phyloP scores from a whole-genome alignment of 2,329 filamentous ascomycete genomes.

The Pestalotiopsis sp. region DNA sequence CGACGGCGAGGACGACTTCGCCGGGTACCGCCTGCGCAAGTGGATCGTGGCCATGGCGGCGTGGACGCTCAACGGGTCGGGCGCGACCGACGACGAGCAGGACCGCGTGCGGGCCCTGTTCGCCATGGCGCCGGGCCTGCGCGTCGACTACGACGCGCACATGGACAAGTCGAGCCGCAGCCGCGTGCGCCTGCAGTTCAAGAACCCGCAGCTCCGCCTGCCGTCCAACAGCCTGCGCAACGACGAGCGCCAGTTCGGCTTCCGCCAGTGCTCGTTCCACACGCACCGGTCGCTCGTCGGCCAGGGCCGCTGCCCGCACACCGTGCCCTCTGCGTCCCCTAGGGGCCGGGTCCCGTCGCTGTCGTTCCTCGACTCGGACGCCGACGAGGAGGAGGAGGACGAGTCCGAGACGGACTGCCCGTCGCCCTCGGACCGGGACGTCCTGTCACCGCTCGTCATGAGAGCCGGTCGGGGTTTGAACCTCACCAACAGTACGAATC shows the following conservation, averaged over 20 bases:
- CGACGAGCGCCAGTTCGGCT: constrained; percentile 61
- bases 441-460: not conserved
- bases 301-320: constrained; percentile 54
- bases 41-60: constrained; percentile 64
- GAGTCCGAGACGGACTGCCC: not conserved
- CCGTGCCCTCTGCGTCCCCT: not conserved
- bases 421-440: not conserved
- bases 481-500: not conserved
- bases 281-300: constrained; percentile 57
- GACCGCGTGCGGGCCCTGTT: constrained; percentile 46
- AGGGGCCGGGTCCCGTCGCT: not conserved
- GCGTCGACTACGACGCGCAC: constrained; percentile 53
- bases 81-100: constrained; percentile 35
- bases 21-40: constrained; percentile 53
- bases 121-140: constrained; percentile 45
- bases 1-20: not conserved
- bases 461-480: not conserved
- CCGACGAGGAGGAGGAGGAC: not conserved
- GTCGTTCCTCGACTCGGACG: constrained; percentile 7
- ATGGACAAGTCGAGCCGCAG: constrained; percentile 53
- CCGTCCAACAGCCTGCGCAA: constrained; percentile 56
- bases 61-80: constrained; percentile 52
- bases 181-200: constrained; percentile 53
- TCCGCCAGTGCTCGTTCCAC: constrained; percentile 63
- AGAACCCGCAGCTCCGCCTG: constrained; percentile 63